Conservation (phyloP, 306 rosid genomes). For the Adenanthera pavonina region DNA sequence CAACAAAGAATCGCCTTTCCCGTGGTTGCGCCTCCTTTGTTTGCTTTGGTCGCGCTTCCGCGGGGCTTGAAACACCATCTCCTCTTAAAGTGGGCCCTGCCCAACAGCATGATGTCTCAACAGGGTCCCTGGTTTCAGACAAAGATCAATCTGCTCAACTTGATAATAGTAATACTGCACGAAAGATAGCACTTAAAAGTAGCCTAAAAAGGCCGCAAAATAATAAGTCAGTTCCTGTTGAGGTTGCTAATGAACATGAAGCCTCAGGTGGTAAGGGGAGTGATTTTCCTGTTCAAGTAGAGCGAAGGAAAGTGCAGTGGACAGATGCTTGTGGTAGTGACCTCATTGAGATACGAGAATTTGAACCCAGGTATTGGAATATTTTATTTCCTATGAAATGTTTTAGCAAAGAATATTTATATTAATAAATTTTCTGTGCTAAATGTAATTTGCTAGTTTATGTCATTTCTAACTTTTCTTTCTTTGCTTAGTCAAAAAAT, state of each 20-base stretch:
- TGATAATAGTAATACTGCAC: slow-evolving; percentile 43
- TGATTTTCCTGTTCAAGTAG: slow-evolving; percentile 51
- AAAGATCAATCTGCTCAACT: slow-evolving; percentile 43
- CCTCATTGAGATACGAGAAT: slow-evolving; percentile 73
- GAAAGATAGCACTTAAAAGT: slow-evolving; percentile 65
- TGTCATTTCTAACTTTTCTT: slow-evolving; percentile 6
- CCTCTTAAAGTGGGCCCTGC: slow-evolving; percentile 79
- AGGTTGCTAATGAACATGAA: slow-evolving; percentile 47
- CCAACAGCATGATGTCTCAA: slow-evolving; percentile 69
- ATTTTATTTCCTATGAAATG: not conserved
- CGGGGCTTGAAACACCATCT: slow-evolving; percentile 66
- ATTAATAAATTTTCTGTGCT: not conserved
- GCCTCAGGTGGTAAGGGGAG: slow-evolving; percentile 42
- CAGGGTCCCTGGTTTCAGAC: slow-evolving; percentile 56
- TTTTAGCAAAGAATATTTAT: slow-evolving; percentile 2
- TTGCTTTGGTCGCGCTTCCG: slow-evolving; percentile 82
- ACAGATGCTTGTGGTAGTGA: slow-evolving; percentile 80
- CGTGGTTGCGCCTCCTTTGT: slow-evolving; percentile 79
- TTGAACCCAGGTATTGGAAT: slow-evolving; percentile 74
- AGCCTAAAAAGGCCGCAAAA: slow-evolving; percentile 64
- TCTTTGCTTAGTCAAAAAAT: not conserved
- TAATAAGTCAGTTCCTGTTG: slow-evolving; percentile 44
- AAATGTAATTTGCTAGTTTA: not conserved
- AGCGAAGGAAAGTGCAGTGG: slow-evolving; percentile 84
- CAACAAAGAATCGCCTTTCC: slow-evolving; percentile 70